Conservation (phyloP, 148 eudicot species). For the Polygonum aviculare region DNA sequence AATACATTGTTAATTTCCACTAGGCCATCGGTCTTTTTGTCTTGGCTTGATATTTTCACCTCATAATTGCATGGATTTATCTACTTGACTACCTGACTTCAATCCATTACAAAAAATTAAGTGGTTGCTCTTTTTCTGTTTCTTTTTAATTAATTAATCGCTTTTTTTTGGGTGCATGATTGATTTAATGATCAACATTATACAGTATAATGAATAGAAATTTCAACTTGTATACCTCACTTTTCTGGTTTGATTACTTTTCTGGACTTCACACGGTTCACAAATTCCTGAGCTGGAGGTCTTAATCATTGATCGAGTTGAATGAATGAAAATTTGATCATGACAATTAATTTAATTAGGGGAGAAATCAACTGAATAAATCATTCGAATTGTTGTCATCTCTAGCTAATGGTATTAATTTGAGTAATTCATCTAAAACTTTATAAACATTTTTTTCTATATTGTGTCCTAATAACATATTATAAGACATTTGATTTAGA, state of each 20-base stretch:
- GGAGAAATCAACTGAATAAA: neutral
- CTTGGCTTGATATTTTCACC: neutral
- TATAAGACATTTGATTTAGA: too few relatives aligned
- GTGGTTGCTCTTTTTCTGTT: neutral
- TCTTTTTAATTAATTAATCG: neutral
- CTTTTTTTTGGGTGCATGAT: constrained; percentile 1
- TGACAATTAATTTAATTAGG: neutral
- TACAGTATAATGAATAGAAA: neutral
- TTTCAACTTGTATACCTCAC: neutral
- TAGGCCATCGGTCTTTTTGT: neutral
- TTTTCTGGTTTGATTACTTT: neutral
- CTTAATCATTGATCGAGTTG: neutral
- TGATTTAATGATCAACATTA: neutral
- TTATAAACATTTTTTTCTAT: too few relatives aligned
- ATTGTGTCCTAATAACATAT: too few relatives aligned
- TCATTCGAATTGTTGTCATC: neutral
- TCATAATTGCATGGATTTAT: neutral
- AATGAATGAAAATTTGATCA: neutral
- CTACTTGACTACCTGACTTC: neutral
- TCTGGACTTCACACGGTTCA: neutral
- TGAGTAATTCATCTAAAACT: too few relatives aligned
- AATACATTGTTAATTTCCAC: neutral
- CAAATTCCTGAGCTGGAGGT: neutral
- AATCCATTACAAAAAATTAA: neutral
- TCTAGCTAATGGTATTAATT: too few relatives aligned